These are phyloP conservation scores for Arxiozyma bovina DNA, from an alignment of 1,139 yeast species.

Conservation along the genomic window DNA sequence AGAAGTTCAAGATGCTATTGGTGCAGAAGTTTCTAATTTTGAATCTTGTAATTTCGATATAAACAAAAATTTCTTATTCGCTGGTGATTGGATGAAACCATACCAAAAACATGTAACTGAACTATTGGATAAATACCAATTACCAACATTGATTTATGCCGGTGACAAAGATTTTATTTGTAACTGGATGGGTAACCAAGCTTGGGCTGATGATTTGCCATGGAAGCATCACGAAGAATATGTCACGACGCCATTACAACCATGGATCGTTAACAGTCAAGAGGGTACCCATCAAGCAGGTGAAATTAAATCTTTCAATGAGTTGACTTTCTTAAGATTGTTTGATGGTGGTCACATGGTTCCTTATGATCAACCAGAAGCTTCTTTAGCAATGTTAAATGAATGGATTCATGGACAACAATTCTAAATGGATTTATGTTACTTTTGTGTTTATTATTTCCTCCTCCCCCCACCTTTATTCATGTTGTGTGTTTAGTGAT, in stretches of 20 bases:
- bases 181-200: slow-evolving; percentile 80
- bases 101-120: slow-evolving; percentile 55
- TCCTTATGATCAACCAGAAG: slow-evolving; percentile 74
- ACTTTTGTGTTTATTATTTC: background rate
- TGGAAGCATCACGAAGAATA: slow-evolving; percentile 57
- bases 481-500: background rate
- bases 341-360: slow-evolving; percentile 71
- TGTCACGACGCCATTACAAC: slow-evolving; percentile 34
- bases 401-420: slow-evolving; percentile 52
- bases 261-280: slow-evolving; percentile 39
- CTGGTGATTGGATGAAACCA: slow-evolving; percentile 91
- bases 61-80: slow-evolving; percentile 72
- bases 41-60: slow-evolving; percentile 81
- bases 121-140: slow-evolving; percentile 41
- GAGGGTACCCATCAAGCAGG: slow-evolving; percentile 47
- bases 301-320: slow-evolving; percentile 45
- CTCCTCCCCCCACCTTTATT: background rate
- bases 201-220: slow-evolving; percentile 65
- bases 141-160: slow-evolving; percentile 71
- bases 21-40: slow-evolving; percentile 82
- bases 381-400: slow-evolving; percentile 66
- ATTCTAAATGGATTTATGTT: background rate
- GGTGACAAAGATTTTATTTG: slow-evolving; percentile 85
- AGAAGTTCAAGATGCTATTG: slow-evolving; percentile 68
- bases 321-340: slow-evolving; percentile 53